phyloP scores from a whole-genome alignment of 257 asterid species.

The Ballota nigra region DNA sequence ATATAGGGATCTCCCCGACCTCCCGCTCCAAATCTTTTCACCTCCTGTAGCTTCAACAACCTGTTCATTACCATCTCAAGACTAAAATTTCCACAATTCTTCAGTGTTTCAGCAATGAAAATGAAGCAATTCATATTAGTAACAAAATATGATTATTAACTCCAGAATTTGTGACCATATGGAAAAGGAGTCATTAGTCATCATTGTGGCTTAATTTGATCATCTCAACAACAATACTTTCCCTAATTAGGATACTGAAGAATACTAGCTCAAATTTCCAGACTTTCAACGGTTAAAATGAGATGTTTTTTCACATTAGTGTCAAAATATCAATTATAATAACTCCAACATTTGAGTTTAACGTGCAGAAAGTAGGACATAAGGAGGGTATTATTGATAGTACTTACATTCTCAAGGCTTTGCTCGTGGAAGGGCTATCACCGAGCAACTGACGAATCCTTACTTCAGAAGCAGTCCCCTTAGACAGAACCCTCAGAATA shows the following conservation, averaged over 20 bases:
- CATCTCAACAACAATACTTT: background rate
- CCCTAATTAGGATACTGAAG: background rate
- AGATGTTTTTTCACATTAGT: background rate
- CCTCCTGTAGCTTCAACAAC: conserved; percentile 68
- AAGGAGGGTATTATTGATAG: conserved; percentile 10
- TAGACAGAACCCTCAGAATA: conserved; percentile 56
- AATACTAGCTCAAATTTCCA: background rate
- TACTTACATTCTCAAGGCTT: conserved; percentile 88
- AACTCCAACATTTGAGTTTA: background rate
- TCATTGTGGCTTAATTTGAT: background rate
- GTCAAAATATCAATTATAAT: background rate
- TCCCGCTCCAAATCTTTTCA: conserved; percentile 85
- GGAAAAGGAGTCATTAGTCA: background rate
- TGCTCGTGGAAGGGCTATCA: conserved; percentile 98
- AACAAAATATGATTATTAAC: background rate
- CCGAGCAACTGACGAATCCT: conserved; percentile 84
- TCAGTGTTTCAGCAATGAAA: conserved; percentile 4
- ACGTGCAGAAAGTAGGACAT: conserved; percentile 1
- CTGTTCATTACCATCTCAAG: conserved; percentile 36
- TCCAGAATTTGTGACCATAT: background rate
- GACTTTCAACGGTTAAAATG: background rate
- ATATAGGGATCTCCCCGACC: conserved; percentile 82
- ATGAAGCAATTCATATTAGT: background rate
- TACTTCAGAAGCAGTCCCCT: conserved; percentile 77
- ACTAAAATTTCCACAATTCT: background rate